Base-by-base conservation (phyloP, 2,329 filamentous ascomycete species). In the Acrocalymma vagum region DNA sequence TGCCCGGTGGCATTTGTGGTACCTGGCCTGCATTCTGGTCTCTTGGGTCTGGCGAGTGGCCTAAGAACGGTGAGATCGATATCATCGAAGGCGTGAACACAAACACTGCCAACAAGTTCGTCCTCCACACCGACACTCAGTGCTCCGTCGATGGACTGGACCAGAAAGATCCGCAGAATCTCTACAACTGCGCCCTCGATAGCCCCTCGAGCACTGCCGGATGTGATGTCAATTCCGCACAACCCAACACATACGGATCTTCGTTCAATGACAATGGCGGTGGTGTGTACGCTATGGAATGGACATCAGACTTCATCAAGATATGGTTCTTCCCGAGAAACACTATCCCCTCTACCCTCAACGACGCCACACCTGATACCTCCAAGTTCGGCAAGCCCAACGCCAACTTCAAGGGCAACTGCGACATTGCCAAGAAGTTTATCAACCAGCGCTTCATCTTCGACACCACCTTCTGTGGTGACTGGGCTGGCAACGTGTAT, bases 391-490 rank as follows among this genome's bases (percentile, higher is more conserved):
- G 83, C 8, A 71, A 63, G 0, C 88, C 91, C 0, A 63, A 78
- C 1, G 87, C 87, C 9, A 76, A 75, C 23, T 96, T 95, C 71
- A 69, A 77, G n/a, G 81, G 84, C 1, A 78, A 75, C 41, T 96
- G 92, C 70, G 73, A 91, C 58, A 86, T 95, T 45, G 76, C 85
- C 46, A 51, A 71, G 3, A 78, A 86, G 67, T 94, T 96, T 72
- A 72, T 72, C 43, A 71, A 86, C 43, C 80, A 95, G 73, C 80
- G 85, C 52, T 83, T 96, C 55, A 81, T 92, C 55, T 85, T 93
- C 70, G 83, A 91, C 71, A 93, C 84, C 3, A 87, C 86, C n/a
- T 89, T 95, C 67, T 96, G 91, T 70, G 91, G 91, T 15, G 82
- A 86, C 62, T 95, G 90, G 90, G 90, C 89, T 4, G 90, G 89